Conservation (phyloP, 2,329 filamentous ascomycete species). For the Colletotrichum lentis region DNA sequence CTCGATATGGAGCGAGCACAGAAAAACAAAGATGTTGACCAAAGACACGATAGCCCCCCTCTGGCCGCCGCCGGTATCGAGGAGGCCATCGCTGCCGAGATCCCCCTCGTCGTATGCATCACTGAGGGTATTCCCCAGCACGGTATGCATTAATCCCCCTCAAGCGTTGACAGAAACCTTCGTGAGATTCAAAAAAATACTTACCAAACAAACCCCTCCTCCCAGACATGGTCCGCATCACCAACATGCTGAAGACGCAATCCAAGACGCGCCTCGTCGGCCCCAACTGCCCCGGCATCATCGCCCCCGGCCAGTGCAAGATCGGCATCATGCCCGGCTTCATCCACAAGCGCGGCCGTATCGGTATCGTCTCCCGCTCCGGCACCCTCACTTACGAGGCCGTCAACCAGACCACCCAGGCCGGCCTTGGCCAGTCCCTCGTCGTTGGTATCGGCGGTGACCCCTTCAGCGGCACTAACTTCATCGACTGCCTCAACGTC, state of each 20-base stretch:
- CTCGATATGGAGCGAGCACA: constrained; percentile 49
- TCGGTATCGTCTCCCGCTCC: constrained; percentile 97
- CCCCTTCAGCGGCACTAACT: constrained; percentile 98
- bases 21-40: constrained; percentile 4
- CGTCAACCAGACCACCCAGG: constrained; percentile 98
- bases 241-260: constrained; percentile 96
- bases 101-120: constrained; percentile 95
- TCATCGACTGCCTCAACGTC: constrained; percentile 98
- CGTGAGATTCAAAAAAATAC: constrained; percentile 12
- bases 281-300: constrained; percentile 98
- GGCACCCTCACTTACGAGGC: constrained; percentile 99
- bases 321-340: constrained; percentile 99
- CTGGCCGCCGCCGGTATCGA: constrained; percentile 94
- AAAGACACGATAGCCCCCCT: constrained; percentile 71
- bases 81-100: constrained; percentile 92
- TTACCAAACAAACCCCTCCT: constrained; percentile 4
- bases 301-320: constrained; percentile 95
- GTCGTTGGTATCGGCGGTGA: constrained; percentile 98
- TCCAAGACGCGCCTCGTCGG: constrained; percentile 95
- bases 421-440: constrained; percentile 95
- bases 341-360: constrained; percentile 99
- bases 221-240: constrained; percentile 97
- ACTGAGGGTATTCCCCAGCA: constrained; percentile 98
- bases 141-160: constrained; percentile 64
- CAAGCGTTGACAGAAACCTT: neutral